phyloP scores from a whole-genome alignment of 75 land plant species.

The Cryptomeria japonica region DNA sequence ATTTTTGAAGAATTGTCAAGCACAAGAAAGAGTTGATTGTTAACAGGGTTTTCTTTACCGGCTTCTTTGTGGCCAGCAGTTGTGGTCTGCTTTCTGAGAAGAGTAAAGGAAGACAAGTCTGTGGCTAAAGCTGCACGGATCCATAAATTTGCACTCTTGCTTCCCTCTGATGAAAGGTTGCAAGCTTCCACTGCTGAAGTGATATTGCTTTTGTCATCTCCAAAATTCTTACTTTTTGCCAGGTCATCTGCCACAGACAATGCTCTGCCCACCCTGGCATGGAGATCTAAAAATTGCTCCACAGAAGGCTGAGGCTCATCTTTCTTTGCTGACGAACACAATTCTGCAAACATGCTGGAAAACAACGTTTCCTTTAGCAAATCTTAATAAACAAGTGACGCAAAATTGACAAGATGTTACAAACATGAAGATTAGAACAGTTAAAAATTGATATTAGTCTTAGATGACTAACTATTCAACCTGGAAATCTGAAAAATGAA shows the following conservation, averaged over 20 bases:
- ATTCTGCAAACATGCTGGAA: constrained; percentile 78
- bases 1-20: constrained; percentile 14
- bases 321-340: constrained; percentile 64
- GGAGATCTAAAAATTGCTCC: constrained; percentile 69
- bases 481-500: not conserved
- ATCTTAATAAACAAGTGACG: not conserved
- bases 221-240: constrained; percentile 17
- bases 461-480: not conserved
- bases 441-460: not conserved
- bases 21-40: constrained; percentile 7
- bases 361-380: not conserved
- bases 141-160: constrained; percentile 67
- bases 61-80: constrained; percentile 2
- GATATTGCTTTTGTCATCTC: constrained; percentile 17
- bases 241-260: constrained; percentile 55
- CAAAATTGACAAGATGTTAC: not conserved
- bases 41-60: constrained; percentile 6
- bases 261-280: constrained; percentile 46
- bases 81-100: constrained; percentile 31
- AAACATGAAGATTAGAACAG: not conserved
- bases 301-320: constrained; percentile 81
- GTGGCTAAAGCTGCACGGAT: constrained; percentile 76
- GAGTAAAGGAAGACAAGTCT: constrained; percentile 70
- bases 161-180: constrained; percentile 45
- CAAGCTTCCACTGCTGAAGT: constrained; percentile 50